Evolutionary conservation across 2,329 filamentous ascomycete species (phyloP), one percentile per base, ranked within the genome.

Genomic region (Pyrenophora teres): DNA sequence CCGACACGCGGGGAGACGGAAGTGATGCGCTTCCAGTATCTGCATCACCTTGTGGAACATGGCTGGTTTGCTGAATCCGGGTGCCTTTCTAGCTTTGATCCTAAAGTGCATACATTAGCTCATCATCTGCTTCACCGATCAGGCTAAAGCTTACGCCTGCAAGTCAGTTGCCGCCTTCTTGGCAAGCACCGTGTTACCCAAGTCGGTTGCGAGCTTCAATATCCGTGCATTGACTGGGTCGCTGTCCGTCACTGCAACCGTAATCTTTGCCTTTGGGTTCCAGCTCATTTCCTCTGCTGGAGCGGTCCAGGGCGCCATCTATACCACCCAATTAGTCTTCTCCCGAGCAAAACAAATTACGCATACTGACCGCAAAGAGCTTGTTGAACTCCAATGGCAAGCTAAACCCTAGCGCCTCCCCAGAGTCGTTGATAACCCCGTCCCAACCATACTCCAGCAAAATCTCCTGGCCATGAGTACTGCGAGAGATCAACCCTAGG

Each of bases 371-470:
- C 25, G 87, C 88, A 65, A 97, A 89, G 33, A 99, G 80, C 65
- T 86, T 90, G 42, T 83, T 82, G 52, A 97, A 83, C 59, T 95
- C 78, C 21, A 85, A 80, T 0, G 94, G 94, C 13, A 99, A 84
- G 69, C 93, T 96, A 60, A 95, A 88, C 2, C 94, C 94, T 8
- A 96, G 77, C 0, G 90, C 93, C 54, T 87, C 84, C 13, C 94
- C 94, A 68, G 91, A 83, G 21, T 87, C 83, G 52, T 92, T 93
- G 15, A 91, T 88, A 53, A 92, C 93, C 8, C 92, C 90, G 65
- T 96, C 92, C 95, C 95, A 99, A 9, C 92, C 92, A 67, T 89
- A 82, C 67, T 96, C 90, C 0, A 88, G 87, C 12, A 99, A 77
- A 52, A 97, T 96, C 72, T 96, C 91, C 21, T 97, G 83, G 0